Evolutionary conservation across 495 filamentous ascomycete genomes (phyloP), one percentile per base, ranked within the genome.

Genomic region (Acidiella bohemica): DNA sequence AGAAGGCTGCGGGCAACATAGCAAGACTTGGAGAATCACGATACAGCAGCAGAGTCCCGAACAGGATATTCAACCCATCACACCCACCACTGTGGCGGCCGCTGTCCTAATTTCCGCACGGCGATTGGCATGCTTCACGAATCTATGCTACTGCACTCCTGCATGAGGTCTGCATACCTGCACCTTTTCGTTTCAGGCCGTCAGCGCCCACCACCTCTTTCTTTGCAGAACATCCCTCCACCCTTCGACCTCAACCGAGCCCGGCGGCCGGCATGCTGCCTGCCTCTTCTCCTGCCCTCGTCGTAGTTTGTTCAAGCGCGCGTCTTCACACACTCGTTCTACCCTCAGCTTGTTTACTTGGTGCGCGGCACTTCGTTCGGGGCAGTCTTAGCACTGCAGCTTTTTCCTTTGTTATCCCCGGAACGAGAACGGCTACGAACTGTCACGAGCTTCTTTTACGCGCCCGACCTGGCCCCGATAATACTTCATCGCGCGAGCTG

Each of bases 401-500:
- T 22, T 37, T 37, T 44, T 44, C 41, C 41, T 38, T 44, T 44
- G 41, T 44, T n/a, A n/a, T 5, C 27, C 29, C 19, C 4, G 22
- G 20, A 30, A n/a, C 13, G 17, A 14, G n/a, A 38, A n/a, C n/a
- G n/a, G 22, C 33, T 25, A 32, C 27, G 28, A 38, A 8, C n/a
- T 18, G 13, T 44, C 26, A 44, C 41, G 41, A 37, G 34, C 24
- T n/a, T n/a, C n/a, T n/a, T 27, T 22, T 16, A 44, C 32, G 41
- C 41, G 41, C 41, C 41, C 32, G 18, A n/a, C n/a, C n/a, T n/a
- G n/a, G n/a, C n/a, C 44, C 28, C 36, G 29, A 40, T 39, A 33
- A 36, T 43, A 20, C 28, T 36, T 25, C 20, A 34, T 11, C 23
- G 26, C 22, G n/a, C n/a, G n/a, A n/a, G 29, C 25, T 44, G 35